A percentile compares a stretch with the other conserved stretches of the same genome.
Conservation (phyloP, 768 basidiomycete species). For the Lactifluus subvellereus region DNA sequence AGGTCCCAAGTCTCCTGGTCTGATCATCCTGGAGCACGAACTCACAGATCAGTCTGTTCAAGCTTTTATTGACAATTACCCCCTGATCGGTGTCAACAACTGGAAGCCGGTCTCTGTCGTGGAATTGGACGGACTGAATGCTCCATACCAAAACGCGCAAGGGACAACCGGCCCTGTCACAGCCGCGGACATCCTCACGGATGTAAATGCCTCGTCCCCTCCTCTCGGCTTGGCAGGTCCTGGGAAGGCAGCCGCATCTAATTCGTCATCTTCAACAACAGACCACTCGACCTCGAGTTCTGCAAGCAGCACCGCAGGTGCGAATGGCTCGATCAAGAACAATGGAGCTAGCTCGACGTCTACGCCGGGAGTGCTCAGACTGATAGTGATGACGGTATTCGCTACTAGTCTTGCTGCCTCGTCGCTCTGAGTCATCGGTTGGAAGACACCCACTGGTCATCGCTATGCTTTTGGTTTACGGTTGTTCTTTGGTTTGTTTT, state of each 20-base stretch:
- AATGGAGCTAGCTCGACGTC: background rate
- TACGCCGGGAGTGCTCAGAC: background rate
- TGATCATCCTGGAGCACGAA: slow-evolving; percentile 43
- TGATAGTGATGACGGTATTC: background rate
- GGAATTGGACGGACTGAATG: slow-evolving; percentile 3
- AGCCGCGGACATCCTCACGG: background rate
- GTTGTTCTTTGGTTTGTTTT: background rate
- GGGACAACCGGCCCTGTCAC: slow-evolving; percentile 12
- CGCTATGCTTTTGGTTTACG: background rate
- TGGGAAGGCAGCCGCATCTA: background rate
- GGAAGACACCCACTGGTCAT: background rate
- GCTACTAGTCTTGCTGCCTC: background rate
- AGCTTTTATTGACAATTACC: slow-evolving; percentile 18
- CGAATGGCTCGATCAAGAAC: background rate
- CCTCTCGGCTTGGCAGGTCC: background rate
- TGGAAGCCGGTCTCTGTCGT: slow-evolving; percentile 16
- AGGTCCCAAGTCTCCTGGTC: slow-evolving; percentile 35
- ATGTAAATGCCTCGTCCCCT: background rate
- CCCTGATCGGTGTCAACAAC: slow-evolving; percentile 10
- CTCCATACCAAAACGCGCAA: slow-evolving; percentile 21
- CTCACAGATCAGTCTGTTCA: slow-evolving; percentile 28
- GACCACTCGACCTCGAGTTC: background rate
- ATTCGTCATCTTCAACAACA: background rate
- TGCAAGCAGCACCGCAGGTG: background rate
- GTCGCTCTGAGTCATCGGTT: background rate